Conservation (phyloP, 169 alveolate species). For the Plasmodium fragile region DNA sequence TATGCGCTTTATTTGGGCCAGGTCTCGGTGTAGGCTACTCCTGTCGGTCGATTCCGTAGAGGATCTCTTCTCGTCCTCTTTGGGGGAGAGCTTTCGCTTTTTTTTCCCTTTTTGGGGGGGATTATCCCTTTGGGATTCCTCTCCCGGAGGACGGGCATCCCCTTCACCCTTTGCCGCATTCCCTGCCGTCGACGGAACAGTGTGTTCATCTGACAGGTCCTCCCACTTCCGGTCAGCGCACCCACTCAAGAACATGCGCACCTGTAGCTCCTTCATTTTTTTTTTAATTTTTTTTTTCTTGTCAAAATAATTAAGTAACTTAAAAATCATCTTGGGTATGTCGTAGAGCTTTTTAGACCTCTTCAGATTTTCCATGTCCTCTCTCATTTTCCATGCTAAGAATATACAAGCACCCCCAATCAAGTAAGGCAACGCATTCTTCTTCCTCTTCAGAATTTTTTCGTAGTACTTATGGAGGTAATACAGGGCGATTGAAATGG, state of each 20-base stretch:
- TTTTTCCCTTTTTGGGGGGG: background rate
- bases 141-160: background rate
- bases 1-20: conserved; percentile 16
- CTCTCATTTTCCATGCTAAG: conserved; percentile 65
- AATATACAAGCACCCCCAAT: conserved; percentile 58
- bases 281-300: conserved; percentile 50
- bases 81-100: background rate
- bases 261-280: conserved; percentile 25
- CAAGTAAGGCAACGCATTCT: conserved; percentile 13
- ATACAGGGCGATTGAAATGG: conserved; percentile 44
- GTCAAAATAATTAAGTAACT: conserved; percentile 42
- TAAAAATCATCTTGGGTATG: conserved; percentile 54
- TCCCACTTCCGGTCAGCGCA: background rate
- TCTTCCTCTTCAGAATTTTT: conserved; percentile 15
- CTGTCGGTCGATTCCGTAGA: background rate
- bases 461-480: conserved; percentile 35
- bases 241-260: background rate
- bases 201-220: background rate
- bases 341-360: conserved; percentile 42
- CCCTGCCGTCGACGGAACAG: background rate
- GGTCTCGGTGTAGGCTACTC: background rate
- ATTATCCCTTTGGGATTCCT: background rate
- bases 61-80: background rate
- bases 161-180: background rate
- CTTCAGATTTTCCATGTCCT: conserved; percentile 21